These are phyloP conservation scores for Saturnispora mendoncae DNA, from an alignment of 805 yeast genomes.

Conservation along the genomic window DNA sequence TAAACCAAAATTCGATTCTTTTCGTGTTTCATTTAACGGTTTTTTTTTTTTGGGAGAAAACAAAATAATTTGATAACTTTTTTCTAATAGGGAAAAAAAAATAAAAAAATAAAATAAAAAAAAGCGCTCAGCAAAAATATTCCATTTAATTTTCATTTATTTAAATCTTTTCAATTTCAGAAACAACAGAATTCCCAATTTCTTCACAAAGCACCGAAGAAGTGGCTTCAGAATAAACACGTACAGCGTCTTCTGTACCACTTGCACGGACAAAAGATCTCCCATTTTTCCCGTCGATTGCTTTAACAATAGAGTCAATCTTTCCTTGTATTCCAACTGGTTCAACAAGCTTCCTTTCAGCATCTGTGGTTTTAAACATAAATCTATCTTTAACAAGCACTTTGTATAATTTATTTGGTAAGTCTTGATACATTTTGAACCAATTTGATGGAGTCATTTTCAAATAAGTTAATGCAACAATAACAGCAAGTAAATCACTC, in stretches of 20 bases:
- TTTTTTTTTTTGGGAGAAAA: no score
- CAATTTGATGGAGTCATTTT: constrained; percentile 49
- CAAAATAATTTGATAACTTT: no score
- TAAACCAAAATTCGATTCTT: no score
- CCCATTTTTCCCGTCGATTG: constrained; percentile 34
- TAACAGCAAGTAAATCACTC: constrained; percentile 76
- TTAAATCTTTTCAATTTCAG: background rate
- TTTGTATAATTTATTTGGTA: constrained; percentile 79
- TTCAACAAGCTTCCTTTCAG: constrained; percentile 70
- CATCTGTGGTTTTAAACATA: constrained; percentile 75
- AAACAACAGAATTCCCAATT: constrained; percentile 30
- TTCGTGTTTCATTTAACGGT: no score
- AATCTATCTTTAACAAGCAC: constrained; percentile 77
- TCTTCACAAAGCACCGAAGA: constrained; percentile 39
- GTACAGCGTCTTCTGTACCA: constrained; percentile 96
- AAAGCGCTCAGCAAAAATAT: background rate
- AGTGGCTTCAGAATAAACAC: constrained; percentile 88
- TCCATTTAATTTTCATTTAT: no score
- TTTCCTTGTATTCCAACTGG: constrained; percentile 71
- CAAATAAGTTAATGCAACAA: constrained; percentile 49
- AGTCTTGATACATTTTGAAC: constrained; percentile 69
- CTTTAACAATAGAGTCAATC: constrained; percentile 57
- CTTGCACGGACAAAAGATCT: constrained; percentile 94
- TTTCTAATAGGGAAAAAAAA: no score
- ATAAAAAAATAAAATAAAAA: no score